phyloP scores from a whole-genome alignment of 2,329 filamentous ascomycete species.

The Neospermospora avenae region DNA sequence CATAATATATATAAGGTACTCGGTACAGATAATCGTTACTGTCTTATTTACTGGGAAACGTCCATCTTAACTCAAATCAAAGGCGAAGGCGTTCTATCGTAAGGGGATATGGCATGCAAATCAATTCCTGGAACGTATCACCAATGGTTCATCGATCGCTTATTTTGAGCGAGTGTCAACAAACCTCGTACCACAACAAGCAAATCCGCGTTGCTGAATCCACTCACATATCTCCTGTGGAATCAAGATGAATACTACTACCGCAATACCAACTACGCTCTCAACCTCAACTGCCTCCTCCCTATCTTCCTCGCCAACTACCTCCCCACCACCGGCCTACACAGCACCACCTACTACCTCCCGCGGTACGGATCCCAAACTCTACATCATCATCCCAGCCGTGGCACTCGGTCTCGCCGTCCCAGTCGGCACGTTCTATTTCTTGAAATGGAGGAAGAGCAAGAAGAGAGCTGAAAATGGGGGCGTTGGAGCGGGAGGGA shows the following conservation, averaged over 20 bases:
- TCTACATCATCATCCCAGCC: background rate
- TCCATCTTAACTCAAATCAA: too few relatives aligned
- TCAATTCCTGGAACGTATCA: too few relatives aligned
- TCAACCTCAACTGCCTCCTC: too few relatives aligned
- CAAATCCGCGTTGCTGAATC: background rate
- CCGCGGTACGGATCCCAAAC: background rate
- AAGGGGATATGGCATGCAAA: too few relatives aligned
- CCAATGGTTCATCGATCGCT: too few relatives aligned
- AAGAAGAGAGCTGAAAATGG: background rate
- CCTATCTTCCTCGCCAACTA: background rate
- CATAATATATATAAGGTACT: too few relatives aligned
- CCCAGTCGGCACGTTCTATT: background rate
- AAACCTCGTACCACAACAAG: too few relatives aligned
- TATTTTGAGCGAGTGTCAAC: too few relatives aligned
- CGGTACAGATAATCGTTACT: too few relatives aligned
- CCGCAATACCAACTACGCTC: background rate
- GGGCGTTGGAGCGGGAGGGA: background rate
- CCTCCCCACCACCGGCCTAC: background rate
- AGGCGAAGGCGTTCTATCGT: too few relatives aligned
- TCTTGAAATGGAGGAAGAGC: background rate
- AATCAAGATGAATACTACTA: background rate
- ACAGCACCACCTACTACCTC: background rate
- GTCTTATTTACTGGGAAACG: too few relatives aligned
- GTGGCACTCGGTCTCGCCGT: background rate
- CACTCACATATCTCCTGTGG: background rate